Percentiles rank a stretch among this genome's conserved stretches.
These are phyloP conservation scores for Lentinus tigrinus DNA, from an alignment of 768 basidiomycete species.

Conservation along the genomic window DNA sequence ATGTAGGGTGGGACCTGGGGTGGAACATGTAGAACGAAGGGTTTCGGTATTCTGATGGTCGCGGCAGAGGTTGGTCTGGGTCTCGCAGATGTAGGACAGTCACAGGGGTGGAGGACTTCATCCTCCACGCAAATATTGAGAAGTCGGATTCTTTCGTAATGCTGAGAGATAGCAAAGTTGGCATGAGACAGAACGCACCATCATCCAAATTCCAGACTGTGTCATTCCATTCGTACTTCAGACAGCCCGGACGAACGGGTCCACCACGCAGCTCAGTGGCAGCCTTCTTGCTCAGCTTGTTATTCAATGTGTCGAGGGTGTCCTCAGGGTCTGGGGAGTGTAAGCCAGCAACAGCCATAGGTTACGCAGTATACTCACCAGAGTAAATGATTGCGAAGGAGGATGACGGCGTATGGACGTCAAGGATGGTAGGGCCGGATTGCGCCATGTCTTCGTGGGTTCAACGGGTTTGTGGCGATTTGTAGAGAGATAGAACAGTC, in stretches of 20 bases:
- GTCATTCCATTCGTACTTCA: conserved; percentile 84
- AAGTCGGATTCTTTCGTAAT: conserved; percentile 72
- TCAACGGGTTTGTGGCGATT: conserved; percentile 17
- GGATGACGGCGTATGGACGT: conserved; percentile 73
- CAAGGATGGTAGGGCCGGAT: conserved; percentile 48
- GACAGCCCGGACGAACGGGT: conserved; percentile 73
- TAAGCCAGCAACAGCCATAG: conserved; percentile 2
- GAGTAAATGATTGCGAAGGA: conserved; percentile 79
- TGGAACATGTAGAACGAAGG: conserved; percentile 67
- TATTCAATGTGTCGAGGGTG: conserved; percentile 58
- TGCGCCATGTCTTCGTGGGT: conserved; percentile 9
- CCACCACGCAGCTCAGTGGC: conserved; percentile 56
- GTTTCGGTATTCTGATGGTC: conserved; percentile 64
- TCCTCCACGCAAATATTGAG: conserved; percentile 80
- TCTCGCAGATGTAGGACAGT: conserved; percentile 64
- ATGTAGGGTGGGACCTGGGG: conserved; percentile 20
- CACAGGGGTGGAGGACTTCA: conserved; percentile 39
- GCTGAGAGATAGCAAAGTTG: background rate
- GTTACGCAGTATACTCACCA: conserved; percentile 40
- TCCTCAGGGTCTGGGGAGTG: conserved; percentile 61
- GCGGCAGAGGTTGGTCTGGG: conserved; percentile 57
- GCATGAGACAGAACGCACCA: conserved; percentile 41
- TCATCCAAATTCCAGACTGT: conserved; percentile 88
- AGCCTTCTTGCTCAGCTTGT: conserved; percentile 70
- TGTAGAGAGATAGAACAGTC: background rate